These are phyloP conservation scores for Macrolepiota fuliginosa DNA, from an alignment of 768 basidiomycete genomes.

Conservation along the genomic window DNA sequence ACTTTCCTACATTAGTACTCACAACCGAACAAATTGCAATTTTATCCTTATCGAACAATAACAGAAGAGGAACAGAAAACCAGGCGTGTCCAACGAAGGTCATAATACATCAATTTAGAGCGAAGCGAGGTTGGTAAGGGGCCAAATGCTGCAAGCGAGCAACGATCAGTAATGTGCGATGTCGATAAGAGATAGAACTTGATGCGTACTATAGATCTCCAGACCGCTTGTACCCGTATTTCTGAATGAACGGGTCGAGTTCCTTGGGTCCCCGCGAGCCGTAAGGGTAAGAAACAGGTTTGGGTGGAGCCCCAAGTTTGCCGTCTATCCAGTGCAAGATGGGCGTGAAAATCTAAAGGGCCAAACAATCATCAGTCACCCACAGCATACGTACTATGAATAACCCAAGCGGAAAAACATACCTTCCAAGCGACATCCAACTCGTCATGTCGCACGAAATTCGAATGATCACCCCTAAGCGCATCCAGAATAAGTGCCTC, in stretches of 20 bases:
- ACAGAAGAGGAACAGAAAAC: background rate
- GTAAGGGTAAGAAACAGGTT: conserved; percentile 80
- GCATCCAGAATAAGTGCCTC: conserved; percentile 95
- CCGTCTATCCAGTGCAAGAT: conserved; percentile 97
- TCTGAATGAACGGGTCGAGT: conserved; percentile 70
- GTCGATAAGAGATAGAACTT: background rate
- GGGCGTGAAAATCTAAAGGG: conserved; percentile 81
- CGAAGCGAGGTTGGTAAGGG: conserved; percentile 62
- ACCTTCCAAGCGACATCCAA: conserved; percentile 98
- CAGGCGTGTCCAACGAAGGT: background rate
- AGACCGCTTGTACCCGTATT: conserved; percentile 76
- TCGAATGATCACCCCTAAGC: conserved; percentile 97
- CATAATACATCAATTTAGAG: conserved; percentile 32
- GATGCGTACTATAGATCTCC: conserved; percentile 69
- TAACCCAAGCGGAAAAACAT: conserved; percentile 17
- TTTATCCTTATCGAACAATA: background rate
- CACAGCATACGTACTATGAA: background rate
- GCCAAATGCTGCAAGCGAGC: conserved; percentile 66
- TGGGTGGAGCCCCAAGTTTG: conserved; percentile 59
- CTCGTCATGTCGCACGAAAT: conserved; percentile 98
- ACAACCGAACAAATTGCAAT: background rate
- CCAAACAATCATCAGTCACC: conserved; percentile 4
- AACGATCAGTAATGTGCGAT: conserved; percentile 11
- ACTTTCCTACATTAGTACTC: conserved; percentile 1
- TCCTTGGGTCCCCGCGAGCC: conserved; percentile 93